Evolutionary conservation across 129 eudicot species (phyloP), one percentile per base, ranked within the genome.

Genomic region (Helichrysum umbraculigerum): DNA sequence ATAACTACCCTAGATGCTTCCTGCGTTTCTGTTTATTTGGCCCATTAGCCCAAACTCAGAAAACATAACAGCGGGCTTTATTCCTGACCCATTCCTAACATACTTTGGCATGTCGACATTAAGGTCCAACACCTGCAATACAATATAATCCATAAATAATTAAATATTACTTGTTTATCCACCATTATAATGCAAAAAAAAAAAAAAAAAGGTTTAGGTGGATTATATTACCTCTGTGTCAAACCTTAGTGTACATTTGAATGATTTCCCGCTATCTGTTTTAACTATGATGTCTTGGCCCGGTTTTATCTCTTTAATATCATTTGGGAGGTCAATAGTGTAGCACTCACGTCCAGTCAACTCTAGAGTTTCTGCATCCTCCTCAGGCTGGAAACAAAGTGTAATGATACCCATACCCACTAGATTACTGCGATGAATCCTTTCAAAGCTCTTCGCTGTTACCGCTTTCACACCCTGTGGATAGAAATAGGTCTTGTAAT

Each of bases 361-460:
- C 77, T 65, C 59, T 72, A 79, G 77, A 33, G 78, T 64, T 44
- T 72, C 73, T 7, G 73, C 78, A 34, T 79, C 83, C 41, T 79
- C 78, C 33, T 66, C 78, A 12, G 73, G 68, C 59, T 35, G 54
- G 60, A 79, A 79, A 54, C 83, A 72, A 22, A 80, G 83, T 56
- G 83, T 79, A 37, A 80, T 66, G 3, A 80, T 73, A 39, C 83
- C 83, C 83, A 73, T 80, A 9, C 79, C 83, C 0, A 7, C 42
- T 37, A 37, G 73, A 74, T 75, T 81, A 58, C 72, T 74, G 11
- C 84, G 39, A 50, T 74, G 71, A 67, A 42, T 74, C 21, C 72
- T 67, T 66, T 74, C 76, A 58, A 81, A 75, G 62, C 77, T 51
- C 35, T 50, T 76, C 0, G 69, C 81, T 47, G 70, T 81, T 35